A percentile compares a stretch with the other conserved stretches of the same genome.
These are phyloP conservation scores for Mortierella sp. DNA, from an alignment of 371 early-diverging fungal species.

Conservation along the genomic window DNA sequence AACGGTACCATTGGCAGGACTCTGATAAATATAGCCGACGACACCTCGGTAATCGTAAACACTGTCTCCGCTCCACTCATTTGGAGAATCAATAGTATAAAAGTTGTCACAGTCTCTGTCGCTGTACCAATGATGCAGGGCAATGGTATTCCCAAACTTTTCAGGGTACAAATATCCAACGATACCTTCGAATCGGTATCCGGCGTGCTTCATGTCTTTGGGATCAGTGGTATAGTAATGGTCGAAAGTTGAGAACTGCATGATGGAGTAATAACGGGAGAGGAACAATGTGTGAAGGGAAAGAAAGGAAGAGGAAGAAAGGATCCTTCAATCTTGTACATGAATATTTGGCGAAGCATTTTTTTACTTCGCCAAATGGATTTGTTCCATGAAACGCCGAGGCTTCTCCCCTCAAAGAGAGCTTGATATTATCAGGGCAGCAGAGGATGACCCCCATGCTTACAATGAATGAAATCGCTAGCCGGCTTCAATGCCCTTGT, in stretches of 20 bases:
- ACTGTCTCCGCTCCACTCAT: background rate
- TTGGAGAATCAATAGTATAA: conserved; percentile 5
- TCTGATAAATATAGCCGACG: conserved; percentile 18
- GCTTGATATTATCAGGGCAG: too few relatives aligned
- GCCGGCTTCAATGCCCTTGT: too few relatives aligned
- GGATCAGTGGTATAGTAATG: conserved; percentile 23
- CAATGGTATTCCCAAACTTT: conserved; percentile 12
- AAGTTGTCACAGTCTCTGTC: background rate
- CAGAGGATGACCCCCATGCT: too few relatives aligned
- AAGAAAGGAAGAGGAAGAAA: too few relatives aligned
- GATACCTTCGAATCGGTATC: conserved; percentile 18
- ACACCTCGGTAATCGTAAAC: conserved; percentile 17
- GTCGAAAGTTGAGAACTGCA: background rate
- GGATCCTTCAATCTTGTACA: too few relatives aligned
- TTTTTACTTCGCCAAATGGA: too few relatives aligned
- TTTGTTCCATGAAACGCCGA: too few relatives aligned
- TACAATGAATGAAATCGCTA: too few relatives aligned
- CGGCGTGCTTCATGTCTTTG: background rate
- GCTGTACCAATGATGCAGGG: conserved; percentile 18
- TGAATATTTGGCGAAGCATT: too few relatives aligned
- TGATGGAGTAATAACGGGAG: background rate
- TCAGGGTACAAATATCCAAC: conserved; percentile 22
- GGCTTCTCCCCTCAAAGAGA: too few relatives aligned
- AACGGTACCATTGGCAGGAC: conserved; percentile 4
- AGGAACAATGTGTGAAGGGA: too few relatives aligned